Base-by-base conservation (phyloP, 495 filamentous ascomycete genomes). In the Daldinia grandis region DNA sequence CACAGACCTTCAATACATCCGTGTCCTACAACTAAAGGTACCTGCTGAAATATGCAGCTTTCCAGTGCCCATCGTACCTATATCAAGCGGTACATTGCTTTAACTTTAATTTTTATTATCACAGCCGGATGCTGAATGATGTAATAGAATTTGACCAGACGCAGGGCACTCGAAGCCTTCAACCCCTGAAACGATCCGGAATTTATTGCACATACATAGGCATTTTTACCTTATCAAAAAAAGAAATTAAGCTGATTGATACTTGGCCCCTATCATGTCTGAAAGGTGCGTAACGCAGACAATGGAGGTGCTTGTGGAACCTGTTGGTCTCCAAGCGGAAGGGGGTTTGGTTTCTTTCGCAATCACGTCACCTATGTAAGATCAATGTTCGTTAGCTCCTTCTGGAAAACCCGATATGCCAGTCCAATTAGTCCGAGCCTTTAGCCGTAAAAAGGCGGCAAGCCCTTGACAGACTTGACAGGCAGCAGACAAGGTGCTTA, bases 1-100 rank as follows among this genome's bases (percentile, higher is more conserved):
- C 75, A 77, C 75, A 62, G 75, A 40, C 68, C 75, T 30, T 40
- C 12, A 12, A 57, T 19, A 25, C 53, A 51, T 75, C 72, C 67
- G 59, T 62, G 72, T 66, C 47, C 17, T 31, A 49, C 55, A 28
- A 28, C 47, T 63, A 37, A 42, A 72, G 68, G 68, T 74, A 68
- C 68, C 68, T 56, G 53, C 38, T 65, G 66, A 27, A 28, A 62
- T 57, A 60, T 68, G 69, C 69, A 66, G 58, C 68, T 62, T 66
- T 62, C 63, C 63, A 66, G 62, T 21, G 44, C 51, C 42, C 28
- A 35, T 27, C 37, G 37, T 44, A 57, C 33, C 54, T 58, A 47
- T 47, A 47, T 47, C 14, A 19, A 47, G 17, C 42, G 17, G 42
- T 47, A 47, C 42, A 47, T 47, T 0, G 42, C 42, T 47, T 21